These are phyloP conservation scores for Fusarium sp. DNA, from an alignment of 2,329 filamentous ascomycete species.

Conservation along the genomic window DNA sequence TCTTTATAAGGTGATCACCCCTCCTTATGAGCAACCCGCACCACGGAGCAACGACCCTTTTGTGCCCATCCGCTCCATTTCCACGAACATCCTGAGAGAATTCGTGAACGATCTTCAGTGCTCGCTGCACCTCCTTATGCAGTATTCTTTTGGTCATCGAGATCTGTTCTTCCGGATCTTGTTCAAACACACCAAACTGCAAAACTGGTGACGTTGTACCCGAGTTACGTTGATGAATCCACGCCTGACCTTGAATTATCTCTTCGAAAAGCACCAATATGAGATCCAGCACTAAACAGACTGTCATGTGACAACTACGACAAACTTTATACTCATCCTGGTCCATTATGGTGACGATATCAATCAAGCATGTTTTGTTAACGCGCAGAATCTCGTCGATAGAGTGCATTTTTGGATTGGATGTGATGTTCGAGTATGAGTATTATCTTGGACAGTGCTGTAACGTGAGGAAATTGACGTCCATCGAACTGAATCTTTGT, in stretches of 20 bases:
- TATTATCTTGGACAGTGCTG: not conserved
- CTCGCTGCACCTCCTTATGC: not conserved
- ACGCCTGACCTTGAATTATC: not conserved
- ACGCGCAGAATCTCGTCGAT: not conserved
- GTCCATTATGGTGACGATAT: not conserved
- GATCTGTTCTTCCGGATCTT: not conserved
- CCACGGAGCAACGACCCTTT: not conserved
- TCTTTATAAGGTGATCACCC: not conserved
- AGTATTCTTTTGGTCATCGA: not conserved
- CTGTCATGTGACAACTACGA: not conserved
- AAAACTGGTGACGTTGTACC: not conserved
- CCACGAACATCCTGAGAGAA: not conserved
- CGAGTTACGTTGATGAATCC: not conserved
- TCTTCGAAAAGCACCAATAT: not conserved
- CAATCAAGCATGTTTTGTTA: not conserved
- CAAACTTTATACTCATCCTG: not conserved
- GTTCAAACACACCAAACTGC: not conserved
- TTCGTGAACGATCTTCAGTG: not conserved
- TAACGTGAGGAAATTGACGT: not conserved
- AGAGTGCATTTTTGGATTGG: not conserved
- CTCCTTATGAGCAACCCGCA: not conserved
- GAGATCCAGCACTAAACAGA: not conserved
- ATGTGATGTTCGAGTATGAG: not conserved
- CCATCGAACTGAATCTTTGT: not conserved
- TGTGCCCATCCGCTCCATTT: not conserved